Conservation (phyloP, 2,329 filamentous ascomycete species). For the Helotiales sp. region DNA sequence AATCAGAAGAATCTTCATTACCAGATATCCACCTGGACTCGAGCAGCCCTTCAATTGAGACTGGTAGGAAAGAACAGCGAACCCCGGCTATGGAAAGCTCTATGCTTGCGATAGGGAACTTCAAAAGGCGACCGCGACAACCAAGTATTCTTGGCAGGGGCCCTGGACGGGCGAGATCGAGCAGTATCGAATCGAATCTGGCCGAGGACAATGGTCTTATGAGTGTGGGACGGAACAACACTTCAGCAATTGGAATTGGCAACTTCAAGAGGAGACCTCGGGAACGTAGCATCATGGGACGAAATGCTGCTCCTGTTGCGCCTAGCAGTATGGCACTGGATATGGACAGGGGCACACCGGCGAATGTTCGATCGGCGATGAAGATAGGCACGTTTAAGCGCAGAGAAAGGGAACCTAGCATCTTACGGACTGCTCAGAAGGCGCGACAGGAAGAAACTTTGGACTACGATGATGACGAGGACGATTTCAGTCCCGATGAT, state of each 20-base stretch:
- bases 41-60: constrained; percentile 40
- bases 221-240: constrained; percentile 38
- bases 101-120: constrained; percentile 55
- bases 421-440: constrained; percentile 52
- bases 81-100: constrained; percentile 43
- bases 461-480: constrained; percentile 45
- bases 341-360: constrained; percentile 37
- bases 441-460: constrained; percentile 44
- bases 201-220: constrained; percentile 38
- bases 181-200: constrained; percentile 42
- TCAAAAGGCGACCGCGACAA: constrained; percentile 62
- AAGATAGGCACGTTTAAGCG: constrained; percentile 64
- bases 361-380: constrained; percentile 45
- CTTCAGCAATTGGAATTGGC: constrained; percentile 37
- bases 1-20: constrained; percentile 14
- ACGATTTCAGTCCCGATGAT: constrained; percentile 65
- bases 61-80: constrained; percentile 36
- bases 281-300: constrained; percentile 44
- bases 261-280: constrained; percentile 44
- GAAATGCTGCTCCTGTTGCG: constrained; percentile 26
- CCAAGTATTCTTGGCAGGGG: constrained; percentile 39
- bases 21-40: constrained; percentile 34
- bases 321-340: constrained; percentile 38
- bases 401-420: constrained; percentile 64
- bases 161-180: constrained; percentile 37